A percentile compares a stretch with the other conserved stretches of the same genome.
Conservation (phyloP, 78 protist genomes). For the Guillardia theta region DNA sequence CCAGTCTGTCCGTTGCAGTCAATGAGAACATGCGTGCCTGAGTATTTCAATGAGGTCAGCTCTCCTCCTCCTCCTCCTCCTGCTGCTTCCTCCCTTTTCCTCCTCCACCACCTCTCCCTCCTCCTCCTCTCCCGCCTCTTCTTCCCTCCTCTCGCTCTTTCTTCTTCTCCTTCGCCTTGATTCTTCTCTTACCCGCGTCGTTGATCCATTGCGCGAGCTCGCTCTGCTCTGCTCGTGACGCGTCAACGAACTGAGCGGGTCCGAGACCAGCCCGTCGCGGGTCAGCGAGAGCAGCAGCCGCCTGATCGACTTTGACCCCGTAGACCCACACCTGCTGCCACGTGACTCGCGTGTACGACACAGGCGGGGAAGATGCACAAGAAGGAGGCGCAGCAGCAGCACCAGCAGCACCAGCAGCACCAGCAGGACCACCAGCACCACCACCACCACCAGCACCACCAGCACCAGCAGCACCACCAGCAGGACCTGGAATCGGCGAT, state of each 20-base stretch:
- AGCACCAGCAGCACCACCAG: too few relatives aligned
- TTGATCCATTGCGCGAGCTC: too few relatives aligned
- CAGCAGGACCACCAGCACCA: too few relatives aligned
- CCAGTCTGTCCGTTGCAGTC: constrained; percentile 35
- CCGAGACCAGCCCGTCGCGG: background rate
- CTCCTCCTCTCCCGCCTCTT: background rate
- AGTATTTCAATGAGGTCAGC: background rate
- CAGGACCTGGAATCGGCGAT: background rate
- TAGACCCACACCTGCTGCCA: background rate
- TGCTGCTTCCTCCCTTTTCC: background rate
- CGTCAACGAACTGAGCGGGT: background rate
- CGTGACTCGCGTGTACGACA: too few relatives aligned
- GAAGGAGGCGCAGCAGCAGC: too few relatives aligned
- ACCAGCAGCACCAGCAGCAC: too few relatives aligned
- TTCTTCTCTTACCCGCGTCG: background rate
- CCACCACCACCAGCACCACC: too few relatives aligned
- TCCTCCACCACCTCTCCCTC: background rate
- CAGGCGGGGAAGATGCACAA: too few relatives aligned
- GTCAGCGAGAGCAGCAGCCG: background rate
- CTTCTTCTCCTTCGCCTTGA: background rate
- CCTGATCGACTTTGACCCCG: background rate
- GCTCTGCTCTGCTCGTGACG: background rate
- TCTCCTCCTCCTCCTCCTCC: background rate
- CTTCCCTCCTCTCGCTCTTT: background rate
- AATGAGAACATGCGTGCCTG: background rate